phyloP scores from a whole-genome alignment of 2,329 filamentous ascomycete genomes.

The Botrytis fabae region DNA sequence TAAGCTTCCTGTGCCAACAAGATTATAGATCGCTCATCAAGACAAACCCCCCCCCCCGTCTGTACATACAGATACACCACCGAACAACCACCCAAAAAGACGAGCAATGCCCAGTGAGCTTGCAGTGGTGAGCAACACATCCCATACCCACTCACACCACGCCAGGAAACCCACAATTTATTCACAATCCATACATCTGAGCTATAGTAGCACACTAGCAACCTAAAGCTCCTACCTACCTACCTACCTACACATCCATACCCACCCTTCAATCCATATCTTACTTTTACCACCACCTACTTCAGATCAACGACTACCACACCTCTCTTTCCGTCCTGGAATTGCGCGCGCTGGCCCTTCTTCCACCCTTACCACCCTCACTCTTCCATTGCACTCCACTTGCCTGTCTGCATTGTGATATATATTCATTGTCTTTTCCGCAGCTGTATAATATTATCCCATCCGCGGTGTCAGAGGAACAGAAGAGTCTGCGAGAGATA shows the following conservation, averaged over 20 bases:
- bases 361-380: slow-evolving; percentile 19
- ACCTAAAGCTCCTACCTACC: slow-evolving; percentile 30
- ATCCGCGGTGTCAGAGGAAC: background rate
- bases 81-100: slow-evolving; percentile 2
- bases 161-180: slow-evolving; percentile 25
- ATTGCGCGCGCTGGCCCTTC: slow-evolving; percentile 18
- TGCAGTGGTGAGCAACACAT: slow-evolving; percentile 8
- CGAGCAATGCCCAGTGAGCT: slow-evolving; percentile 8
- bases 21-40: slow-evolving; percentile 22
- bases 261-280: slow-evolving; percentile 19
- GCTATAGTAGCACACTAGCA: slow-evolving; percentile 24
- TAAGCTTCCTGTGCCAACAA: slow-evolving; percentile 19
- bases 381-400: slow-evolving; percentile 4
- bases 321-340: slow-evolving; percentile 16
- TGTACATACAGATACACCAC: slow-evolving; percentile 12
- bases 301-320: slow-evolving; percentile 18
- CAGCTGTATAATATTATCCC: slow-evolving; percentile 8
- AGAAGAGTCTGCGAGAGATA: slow-evolving; percentile 5
- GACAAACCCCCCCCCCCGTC: slow-evolving; percentile 7
- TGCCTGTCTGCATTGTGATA: slow-evolving; percentile 18
- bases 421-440: slow-evolving; percentile 20
- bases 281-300: slow-evolving; percentile 19
- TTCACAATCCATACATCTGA: slow-evolving; percentile 8
- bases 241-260: slow-evolving; percentile 20
- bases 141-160: slow-evolving; percentile 11